phyloP scores from a whole-genome alignment of 1,284 basidiomycete genomes.

The Trichosporon sp. region DNA sequence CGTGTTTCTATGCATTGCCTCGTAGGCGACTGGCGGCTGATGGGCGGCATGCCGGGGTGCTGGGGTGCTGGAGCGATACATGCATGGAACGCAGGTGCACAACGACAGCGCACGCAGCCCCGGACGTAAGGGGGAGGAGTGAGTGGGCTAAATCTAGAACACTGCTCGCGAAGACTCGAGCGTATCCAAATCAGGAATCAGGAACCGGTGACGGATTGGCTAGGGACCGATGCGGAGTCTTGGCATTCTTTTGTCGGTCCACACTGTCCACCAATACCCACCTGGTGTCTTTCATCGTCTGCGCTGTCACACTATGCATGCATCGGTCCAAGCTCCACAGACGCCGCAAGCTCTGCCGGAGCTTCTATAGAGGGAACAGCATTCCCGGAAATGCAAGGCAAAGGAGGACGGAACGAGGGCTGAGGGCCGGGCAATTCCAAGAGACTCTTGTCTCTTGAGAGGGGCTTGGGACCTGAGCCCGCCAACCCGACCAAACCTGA shows the following conservation, averaged over 20 bases:
- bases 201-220: conserved; percentile 15
- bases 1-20: not conserved
- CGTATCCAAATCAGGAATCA: conserved; percentile 12
- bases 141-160: conserved; percentile 16
- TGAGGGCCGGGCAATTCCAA: too few species aligned
- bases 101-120: too few species aligned
- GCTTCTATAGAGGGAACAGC: not conserved
- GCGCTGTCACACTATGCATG: not conserved
- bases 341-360: not conserved
- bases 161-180: not conserved
- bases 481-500: not conserved
- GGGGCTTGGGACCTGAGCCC: not conserved
- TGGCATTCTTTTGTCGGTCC: conserved; percentile 16
- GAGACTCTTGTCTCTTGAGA: too few species aligned
- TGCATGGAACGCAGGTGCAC: not conserved
- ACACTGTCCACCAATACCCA: not conserved
- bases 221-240: not conserved
- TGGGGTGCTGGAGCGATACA: not conserved
- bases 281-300: not conserved
- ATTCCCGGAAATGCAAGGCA: not conserved
- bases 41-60: not conserved
- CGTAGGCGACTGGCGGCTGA: too few species aligned
- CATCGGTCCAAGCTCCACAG: not conserved
- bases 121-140: not conserved
- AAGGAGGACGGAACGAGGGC: not conserved